These are phyloP conservation scores for Hyaloperonospora arabidopsidis DNA, from an alignment of 352 stramenopile genomes.

Conservation along the genomic window DNA sequence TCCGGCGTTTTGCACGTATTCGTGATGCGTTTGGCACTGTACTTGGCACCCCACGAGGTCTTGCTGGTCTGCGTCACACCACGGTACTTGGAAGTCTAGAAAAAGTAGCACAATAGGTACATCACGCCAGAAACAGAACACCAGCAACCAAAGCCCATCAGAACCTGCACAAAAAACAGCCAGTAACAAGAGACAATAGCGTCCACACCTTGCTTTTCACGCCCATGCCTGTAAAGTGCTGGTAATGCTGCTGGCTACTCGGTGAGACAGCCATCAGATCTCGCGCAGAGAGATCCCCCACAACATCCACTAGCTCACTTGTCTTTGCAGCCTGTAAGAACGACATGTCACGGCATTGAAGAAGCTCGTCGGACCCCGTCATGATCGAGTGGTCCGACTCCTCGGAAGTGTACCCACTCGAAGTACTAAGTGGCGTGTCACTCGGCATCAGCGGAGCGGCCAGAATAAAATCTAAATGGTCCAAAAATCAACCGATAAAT, in stretches of 20 bases:
- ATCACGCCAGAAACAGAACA: conserved; percentile 4
- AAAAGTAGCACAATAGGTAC: conserved; percentile 8
- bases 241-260: conserved; percentile 7
- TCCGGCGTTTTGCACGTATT: conserved; percentile 86
- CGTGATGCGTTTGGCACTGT: conserved; percentile 82
- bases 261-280: conserved; percentile 41
- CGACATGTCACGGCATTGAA: conserved; percentile 73
- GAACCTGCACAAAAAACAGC: conserved; percentile 2
- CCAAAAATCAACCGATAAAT: conserved; percentile 12
- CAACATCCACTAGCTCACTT: conserved; percentile 53
- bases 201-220: conserved; percentile 68
- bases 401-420: conserved; percentile 77
- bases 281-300: conserved; percentile 42
- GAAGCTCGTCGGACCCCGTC: conserved; percentile 61
- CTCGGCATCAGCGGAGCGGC: conserved; percentile 21
- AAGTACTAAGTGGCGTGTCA: conserved; percentile 51
- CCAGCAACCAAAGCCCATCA: background rate
- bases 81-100: conserved; percentile 80
- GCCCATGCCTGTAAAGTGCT: conserved; percentile 61
- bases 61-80: conserved; percentile 83
- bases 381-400: conserved; percentile 74
- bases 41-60: conserved; percentile 83
- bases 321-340: conserved; percentile 54
- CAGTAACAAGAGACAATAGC: conserved; percentile 2
- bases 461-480: conserved; percentile 39